Conservation (phyloP, 73 alveolate species). For the Stentor coeruleus region DNA sequence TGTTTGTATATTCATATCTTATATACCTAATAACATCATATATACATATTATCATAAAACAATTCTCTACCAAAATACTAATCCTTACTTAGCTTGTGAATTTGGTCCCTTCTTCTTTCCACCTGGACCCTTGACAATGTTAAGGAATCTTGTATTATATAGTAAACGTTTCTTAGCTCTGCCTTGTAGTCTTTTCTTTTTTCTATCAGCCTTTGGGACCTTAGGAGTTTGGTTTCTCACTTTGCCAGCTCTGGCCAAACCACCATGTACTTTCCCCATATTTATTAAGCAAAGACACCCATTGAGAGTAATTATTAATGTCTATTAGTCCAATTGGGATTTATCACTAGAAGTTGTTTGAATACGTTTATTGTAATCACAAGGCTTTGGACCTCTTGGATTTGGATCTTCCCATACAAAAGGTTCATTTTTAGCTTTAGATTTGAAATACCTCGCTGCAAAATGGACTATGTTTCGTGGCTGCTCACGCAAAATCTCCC, state of each 20-base stretch:
- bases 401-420: conserved; percentile 24
- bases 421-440: background rate
- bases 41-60: too few relatives aligned
- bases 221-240: conserved; percentile 81
- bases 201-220: conserved; percentile 76
- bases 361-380: background rate
- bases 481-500: conserved; percentile 78
- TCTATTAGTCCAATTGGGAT: too few relatives aligned
- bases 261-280: conserved; percentile 65
- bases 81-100: conserved; percentile 78
- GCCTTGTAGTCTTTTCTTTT: conserved; percentile 68
- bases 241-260: conserved; percentile 80
- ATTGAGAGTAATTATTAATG: too few relatives aligned
- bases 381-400: conserved; percentile 25
- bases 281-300: too few relatives aligned
- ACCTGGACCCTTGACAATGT: conserved; percentile 65
- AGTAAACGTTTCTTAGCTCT: conserved; percentile 89
- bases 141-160: conserved; percentile 70
- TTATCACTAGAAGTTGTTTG: background rate
- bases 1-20: too few relatives aligned
- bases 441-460: conserved; percentile 51
- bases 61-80: too few relatives aligned
- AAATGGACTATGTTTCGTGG: conserved; percentile 69
- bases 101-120: conserved; percentile 70
- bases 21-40: too few relatives aligned